Evolutionary conservation across 192 early-diverging fungal species (phyloP), one percentile per base, ranked within the genome.

Genomic region (Coemansia umbellata): DNA sequence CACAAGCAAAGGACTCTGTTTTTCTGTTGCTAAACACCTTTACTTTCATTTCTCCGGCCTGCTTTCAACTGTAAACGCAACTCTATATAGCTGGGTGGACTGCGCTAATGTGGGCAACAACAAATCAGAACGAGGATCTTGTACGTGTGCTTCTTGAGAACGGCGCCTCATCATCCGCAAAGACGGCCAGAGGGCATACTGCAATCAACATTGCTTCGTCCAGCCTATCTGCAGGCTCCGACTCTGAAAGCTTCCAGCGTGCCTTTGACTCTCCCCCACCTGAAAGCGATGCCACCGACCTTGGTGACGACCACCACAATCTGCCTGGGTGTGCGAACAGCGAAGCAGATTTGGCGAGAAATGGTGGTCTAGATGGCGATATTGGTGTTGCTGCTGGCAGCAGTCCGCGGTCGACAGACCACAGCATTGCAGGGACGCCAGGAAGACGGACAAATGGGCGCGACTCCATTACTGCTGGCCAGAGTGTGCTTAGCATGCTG

Each of bases 21-120:
- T n/a, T n/a, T n/a, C n/a, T n/a, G n/a, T n/a, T n/a, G n/a, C n/a
- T n/a, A n/a, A n/a, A n/a, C n/a, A n/a, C n/a, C n/a, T n/a, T n/a
- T n/a, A n/a, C n/a, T n/a, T n/a, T n/a, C n/a, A n/a, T n/a, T n/a
- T n/a, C n/a, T n/a, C n/a, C n/a, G n/a, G n/a, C n/a, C n/a, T n/a
- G n/a, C n/a, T n/a, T n/a, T n/a, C n/a, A n/a, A n/a, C n/a, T n/a
- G n/a, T n/a, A n/a, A n/a, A n/a, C n/a, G n/a, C n/a, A n/a, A n/a
- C n/a, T n/a, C n/a, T n/a, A n/a, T 49, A 31, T 75, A 69, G 85
- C 84, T 54, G 87, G 88, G 15, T 96, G 91, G 91, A 90, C 91
- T 5, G 82, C 91, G 10, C 75, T 96, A 7, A 90, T 92, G 80
- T 96, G 93, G 93, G 91, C 91, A 1, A 85, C 88, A 14, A 84